Evolutionary conservation across 768 basidiomycete species (phyloP).

Genomic region (Lactifluus pinguis): DNA sequence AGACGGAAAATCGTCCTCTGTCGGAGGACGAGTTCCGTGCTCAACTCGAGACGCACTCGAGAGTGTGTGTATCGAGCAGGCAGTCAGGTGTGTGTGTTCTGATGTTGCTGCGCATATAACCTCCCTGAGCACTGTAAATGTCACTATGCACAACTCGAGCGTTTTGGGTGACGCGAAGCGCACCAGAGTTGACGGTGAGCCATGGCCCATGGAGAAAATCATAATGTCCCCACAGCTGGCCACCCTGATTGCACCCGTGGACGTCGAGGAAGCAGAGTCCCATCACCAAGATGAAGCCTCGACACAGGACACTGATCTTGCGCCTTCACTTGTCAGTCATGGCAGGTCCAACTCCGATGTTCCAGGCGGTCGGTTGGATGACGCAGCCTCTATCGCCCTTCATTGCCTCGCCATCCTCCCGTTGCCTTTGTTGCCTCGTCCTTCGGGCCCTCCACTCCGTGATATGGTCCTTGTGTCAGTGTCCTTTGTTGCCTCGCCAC

Average conservation of each 20-base stretch:
- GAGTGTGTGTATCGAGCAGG: constrained; percentile 77
- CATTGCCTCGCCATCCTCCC: too few species aligned
- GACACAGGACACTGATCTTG: constrained; percentile 2
- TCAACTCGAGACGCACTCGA: too few species aligned
- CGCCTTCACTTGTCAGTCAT: constrained; percentile 15
- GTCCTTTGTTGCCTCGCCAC: too few species aligned
- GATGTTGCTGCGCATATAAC: constrained; percentile 70
- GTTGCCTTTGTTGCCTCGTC: too few species aligned
- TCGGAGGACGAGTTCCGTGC: too few species aligned
- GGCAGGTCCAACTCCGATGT: constrained; percentile 6
- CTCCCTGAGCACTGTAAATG: constrained; percentile 22
- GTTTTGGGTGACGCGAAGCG: constrained; percentile 5
- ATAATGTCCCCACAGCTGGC: background rate
- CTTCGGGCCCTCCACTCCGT: too few species aligned
- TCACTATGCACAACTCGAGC: constrained; percentile 15
- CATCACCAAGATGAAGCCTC: constrained; percentile 7
- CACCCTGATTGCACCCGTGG: constrained; percentile 15
- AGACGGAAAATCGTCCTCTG: too few species aligned
- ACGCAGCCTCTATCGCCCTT: constrained; percentile 20
- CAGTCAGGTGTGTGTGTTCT: constrained; percentile 86
- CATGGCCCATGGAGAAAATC: background rate
- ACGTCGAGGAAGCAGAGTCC: constrained; percentile 23
- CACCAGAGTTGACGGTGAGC: constrained; percentile 5
- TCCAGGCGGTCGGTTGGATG: background rate
- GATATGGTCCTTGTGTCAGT: too few species aligned